Evolutionary conservation across 2,329 filamentous ascomycete species (phyloP), one percentile per base, ranked within the genome.

Genomic region (Colletotrichum sp.): DNA sequence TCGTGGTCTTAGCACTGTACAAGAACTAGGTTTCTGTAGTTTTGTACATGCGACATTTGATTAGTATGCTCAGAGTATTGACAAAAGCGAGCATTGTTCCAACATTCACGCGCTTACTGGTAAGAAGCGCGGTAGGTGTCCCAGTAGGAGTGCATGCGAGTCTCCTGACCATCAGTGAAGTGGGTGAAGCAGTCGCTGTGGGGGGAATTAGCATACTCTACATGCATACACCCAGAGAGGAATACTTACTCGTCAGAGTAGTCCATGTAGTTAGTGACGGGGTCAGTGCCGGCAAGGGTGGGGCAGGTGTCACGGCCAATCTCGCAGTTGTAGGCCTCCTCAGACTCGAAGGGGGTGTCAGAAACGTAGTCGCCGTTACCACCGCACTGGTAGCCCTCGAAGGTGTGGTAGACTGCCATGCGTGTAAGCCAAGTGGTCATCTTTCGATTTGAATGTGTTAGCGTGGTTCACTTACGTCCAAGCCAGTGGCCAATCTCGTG

Each of bases 401-500:
- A 89, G 60, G 87, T 88, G 81, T 89, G 88, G 79, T 83, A 84
- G n/a, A 89, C 73, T 75, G 15, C n/a, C 21, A 57, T 18, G 18
- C 30, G 16, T 60, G 32, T 36, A 32, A 57, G 66, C 9, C 21
- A 68, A 18, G 4, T 65, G 44, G 44, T 21, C 44, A 13, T 52
- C 44, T 24, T 52, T 52, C 34, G 36, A 44, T 44, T 26, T 36
- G 28, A 3, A n/a, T 15, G 5, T 7, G 2, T 39, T 24, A 21
- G n/a, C 9, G n/a, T 24, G n/a, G 10, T 28, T 49, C 15, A 52
- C 73, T 59, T 73, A 76, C 73, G 84, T 71, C 87, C 87, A 68
- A 89, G 80, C 87, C 87, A 89, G 82, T 89, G 88, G 21, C 88
- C 88, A 59, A 86, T 81, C 80, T 89, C 88, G 81, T 89, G 87